Conservation (phyloP, 1,139 yeast species). For the Blastobotrys illinoisensis region DNA sequence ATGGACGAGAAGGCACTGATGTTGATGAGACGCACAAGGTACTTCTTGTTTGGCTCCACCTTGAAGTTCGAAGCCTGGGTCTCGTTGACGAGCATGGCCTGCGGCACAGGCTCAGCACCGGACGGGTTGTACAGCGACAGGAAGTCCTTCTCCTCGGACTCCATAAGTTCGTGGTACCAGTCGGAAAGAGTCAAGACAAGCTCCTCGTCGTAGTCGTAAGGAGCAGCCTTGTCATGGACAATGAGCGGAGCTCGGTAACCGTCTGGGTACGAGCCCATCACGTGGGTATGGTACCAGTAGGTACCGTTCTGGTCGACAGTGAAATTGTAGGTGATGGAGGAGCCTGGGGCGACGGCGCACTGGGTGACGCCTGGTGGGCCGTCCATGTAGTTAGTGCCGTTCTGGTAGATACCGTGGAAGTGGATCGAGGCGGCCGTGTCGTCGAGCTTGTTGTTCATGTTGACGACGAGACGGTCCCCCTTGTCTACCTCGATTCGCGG, state of each 20-base stretch:
- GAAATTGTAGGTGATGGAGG: conserved; percentile 66
- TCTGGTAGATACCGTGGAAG: conserved; percentile 88
- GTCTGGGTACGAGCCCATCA: conserved; percentile 80
- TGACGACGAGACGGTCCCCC: conserved; percentile 70
- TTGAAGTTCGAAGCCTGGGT: conserved; percentile 63
- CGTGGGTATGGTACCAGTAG: conserved; percentile 94
- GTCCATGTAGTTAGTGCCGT: conserved; percentile 68
- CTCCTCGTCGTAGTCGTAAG: conserved; percentile 66
- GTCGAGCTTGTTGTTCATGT: conserved; percentile 61
- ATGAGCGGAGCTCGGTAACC: conserved; percentile 82
- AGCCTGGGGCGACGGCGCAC: conserved; percentile 79
- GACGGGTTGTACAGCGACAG: conserved; percentile 78
- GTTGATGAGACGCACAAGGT: conserved; percentile 70
- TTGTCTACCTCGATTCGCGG: conserved; percentile 66
- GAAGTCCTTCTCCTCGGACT: conserved; percentile 47
- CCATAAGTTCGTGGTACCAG: conserved; percentile 72
- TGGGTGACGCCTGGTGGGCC: conserved; percentile 86
- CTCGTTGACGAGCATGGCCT: conserved; percentile 70
- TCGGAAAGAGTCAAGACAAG: conserved; percentile 62
- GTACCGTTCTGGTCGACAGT: conserved; percentile 84
- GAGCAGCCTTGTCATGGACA: conserved; percentile 53
- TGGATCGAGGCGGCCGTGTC: conserved; percentile 69
- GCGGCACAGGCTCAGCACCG: conserved; percentile 95
- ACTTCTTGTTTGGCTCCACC: conserved; percentile 76
- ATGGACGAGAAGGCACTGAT: conserved; percentile 86